Evolutionary conservation across 257 asterid genomes (phyloP).

Genomic region (Salvia hispanica): DNA sequence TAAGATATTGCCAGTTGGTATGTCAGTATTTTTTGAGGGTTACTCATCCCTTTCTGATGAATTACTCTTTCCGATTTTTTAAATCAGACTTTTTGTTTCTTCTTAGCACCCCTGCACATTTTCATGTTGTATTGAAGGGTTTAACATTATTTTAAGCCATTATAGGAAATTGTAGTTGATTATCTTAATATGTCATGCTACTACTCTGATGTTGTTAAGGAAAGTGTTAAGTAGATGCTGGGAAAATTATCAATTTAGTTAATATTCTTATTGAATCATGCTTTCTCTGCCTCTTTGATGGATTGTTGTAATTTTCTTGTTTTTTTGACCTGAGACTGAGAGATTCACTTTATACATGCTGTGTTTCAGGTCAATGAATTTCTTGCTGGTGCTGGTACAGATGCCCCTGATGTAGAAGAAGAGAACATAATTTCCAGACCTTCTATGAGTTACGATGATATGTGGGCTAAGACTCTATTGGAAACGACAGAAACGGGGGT

Average conservation of each 20-base stretch:
- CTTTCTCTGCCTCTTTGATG: background rate
- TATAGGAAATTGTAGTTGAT: background rate
- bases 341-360: constrained; percentile 16
- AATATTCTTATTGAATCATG: background rate
- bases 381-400: constrained; percentile 99
- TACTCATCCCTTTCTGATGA: background rate
- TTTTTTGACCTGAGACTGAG: constrained; percentile 15
- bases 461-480: constrained; percentile 99
- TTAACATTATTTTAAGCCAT: constrained; percentile 13
- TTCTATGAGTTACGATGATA: constrained; percentile 95
- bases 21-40: background rate
- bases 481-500: constrained; percentile 92
- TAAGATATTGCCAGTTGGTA: background rate
- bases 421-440: constrained; percentile 87
- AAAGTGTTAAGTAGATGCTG: background rate
- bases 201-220: background rate
- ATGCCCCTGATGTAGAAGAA: constrained; percentile 99
- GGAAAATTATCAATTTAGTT: constrained; percentile 3
- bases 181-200: too few species aligned
- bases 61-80: background rate
- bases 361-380: constrained; percentile 80
- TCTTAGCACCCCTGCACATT: background rate
- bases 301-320: constrained; percentile 17
- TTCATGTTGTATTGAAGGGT: constrained; percentile 9
- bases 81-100: background rate